These are phyloP conservation scores for Penicillium soppii DNA, from an alignment of 495 filamentous ascomycete species.

Conservation along the genomic window DNA sequence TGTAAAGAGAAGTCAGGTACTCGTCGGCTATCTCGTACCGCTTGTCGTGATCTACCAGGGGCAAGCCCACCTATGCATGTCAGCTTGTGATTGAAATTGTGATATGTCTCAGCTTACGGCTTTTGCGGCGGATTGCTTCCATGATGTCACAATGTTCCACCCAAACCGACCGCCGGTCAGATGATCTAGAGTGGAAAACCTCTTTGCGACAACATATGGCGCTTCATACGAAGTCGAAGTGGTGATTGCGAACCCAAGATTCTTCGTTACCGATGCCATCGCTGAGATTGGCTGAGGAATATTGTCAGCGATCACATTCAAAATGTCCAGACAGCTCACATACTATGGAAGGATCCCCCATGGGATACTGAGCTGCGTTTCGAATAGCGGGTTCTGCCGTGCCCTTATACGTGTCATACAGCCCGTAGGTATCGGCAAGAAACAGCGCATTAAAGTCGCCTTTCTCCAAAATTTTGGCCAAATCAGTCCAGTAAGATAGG, in stretches of 20 bases:
- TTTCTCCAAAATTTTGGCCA: constrained; percentile 16
- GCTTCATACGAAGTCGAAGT: constrained; percentile 46
- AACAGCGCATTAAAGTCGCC: constrained; percentile 51
- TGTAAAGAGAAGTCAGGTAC: constrained; percentile 48
- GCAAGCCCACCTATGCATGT: constrained; percentile 7
- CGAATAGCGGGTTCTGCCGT: constrained; percentile 28
- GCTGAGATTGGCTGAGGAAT: constrained; percentile 36
- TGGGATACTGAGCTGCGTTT: constrained; percentile 46
- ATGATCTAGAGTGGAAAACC: constrained; percentile 54
- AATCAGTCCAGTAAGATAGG: constrained; percentile 18
- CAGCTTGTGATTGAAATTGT: not conserved
- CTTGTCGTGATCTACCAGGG: constrained; percentile 43
- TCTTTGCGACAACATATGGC: constrained; percentile 48
- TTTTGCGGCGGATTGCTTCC: constrained; percentile 47
- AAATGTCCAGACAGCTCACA: not conserved
- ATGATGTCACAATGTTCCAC: constrained; percentile 58
- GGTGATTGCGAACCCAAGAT: constrained; percentile 30
- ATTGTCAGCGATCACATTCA: not conserved
- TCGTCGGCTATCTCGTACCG: constrained; percentile 54
- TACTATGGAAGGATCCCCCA: constrained; percentile 33
- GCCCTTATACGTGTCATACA: constrained; percentile 47
- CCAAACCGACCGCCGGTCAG: constrained; percentile 50
- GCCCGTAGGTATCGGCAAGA: constrained; percentile 51
- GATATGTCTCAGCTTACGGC: constrained; percentile 44
- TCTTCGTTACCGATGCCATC: constrained; percentile 31